Evolutionary conservation across 768 basidiomycete species (phyloP).

Genomic region (Russula griseocarnosa): DNA sequence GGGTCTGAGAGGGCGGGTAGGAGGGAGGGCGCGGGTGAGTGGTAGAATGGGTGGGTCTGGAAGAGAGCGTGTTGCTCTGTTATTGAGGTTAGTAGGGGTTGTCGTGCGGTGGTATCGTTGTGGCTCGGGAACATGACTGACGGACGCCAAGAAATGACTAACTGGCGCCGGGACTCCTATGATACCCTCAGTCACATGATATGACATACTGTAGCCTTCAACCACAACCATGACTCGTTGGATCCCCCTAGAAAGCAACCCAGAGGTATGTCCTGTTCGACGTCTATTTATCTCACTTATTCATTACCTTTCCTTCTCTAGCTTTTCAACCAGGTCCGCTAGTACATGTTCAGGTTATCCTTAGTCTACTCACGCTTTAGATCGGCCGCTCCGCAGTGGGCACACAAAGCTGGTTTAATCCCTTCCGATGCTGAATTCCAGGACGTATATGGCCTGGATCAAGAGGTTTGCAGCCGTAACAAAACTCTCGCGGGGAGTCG

Average conservation of each 20-base stretch:
- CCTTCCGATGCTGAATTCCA: slow-evolving; percentile 19
- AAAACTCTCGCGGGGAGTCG: not conserved
- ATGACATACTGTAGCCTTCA: not conserved
- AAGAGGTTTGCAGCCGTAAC: slow-evolving; percentile 12
- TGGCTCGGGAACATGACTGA: slow-evolving; percentile 2
- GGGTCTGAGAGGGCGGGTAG: slow-evolving; percentile 65
- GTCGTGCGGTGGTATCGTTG: not conserved
- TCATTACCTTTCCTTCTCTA: slow-evolving; percentile 27
- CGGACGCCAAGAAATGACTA: not conserved
- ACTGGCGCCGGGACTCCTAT: not conserved
- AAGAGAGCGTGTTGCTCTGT: slow-evolving; percentile 3
- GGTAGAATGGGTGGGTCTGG: slow-evolving; percentile 49
- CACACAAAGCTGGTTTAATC: slow-evolving; percentile 6
- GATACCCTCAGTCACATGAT: not conserved
- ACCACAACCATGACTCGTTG: slow-evolving; percentile 37
- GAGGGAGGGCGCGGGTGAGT: slow-evolving; percentile 43
- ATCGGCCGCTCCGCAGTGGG: not conserved
- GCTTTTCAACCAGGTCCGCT: slow-evolving; percentile 19
- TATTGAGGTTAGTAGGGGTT: not conserved
- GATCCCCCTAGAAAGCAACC: slow-evolving; percentile 82
- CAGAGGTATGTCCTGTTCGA: slow-evolving; percentile 39
- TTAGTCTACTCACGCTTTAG: slow-evolving; percentile 33
- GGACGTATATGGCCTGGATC: slow-evolving; percentile 27
- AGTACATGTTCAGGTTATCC: slow-evolving; percentile 20
- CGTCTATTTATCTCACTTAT: slow-evolving; percentile 29